Base-by-base conservation (phyloP, 805 yeast genomes). In the Cyberlindnera mrakii region DNA sequence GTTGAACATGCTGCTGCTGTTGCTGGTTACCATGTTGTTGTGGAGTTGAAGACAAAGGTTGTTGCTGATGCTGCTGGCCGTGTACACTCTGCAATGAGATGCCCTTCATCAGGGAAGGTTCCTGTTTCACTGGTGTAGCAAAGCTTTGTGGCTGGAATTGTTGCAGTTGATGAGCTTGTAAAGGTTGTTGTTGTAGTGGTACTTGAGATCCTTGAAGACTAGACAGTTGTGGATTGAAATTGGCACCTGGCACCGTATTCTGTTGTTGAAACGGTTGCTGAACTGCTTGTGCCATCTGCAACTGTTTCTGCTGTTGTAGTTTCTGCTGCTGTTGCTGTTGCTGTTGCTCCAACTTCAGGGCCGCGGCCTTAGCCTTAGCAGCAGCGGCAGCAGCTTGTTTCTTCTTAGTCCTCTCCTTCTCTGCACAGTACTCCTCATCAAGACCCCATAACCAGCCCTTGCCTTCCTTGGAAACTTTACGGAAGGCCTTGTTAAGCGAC, bases 361-460 rank as follows among this genome's bases (percentile, higher is more conserved):
- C 77, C 3, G 79, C 80, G 19, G 77, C 79, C 48, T 72, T 72
- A 5, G 80, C 79, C 55, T 68, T 71, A 4, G 81, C 76, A 35
- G 80, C 76, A 4, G 85, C 82, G 42, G 73, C 70, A 54, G 80
- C 85, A 42, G 79, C 77, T 59, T 79, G 84, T 41, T 77, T 77
- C 60, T 78, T 77, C 63, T 85, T 78, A 37, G 74, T 80, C 48
- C 74, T 78, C 58, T 90, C 97, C 63, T 85, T 78, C 53, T 89
- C 96, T 17, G 81, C 81, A 44, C 85, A 77, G 49, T 82, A 87
- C 46, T 79, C 83, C 47, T 88, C 95, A 65, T 93, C 96, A 33
- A 93, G 68, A 4, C 91, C 91, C 95, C 96, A 91, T 27, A 86
- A 66, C 95, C 96, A 90, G 44, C 96, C 96, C 60, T 85, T 85